phyloP scores from a whole-genome alignment of 352 stramenopile species.

The Globisporangium okanoganense region DNA sequence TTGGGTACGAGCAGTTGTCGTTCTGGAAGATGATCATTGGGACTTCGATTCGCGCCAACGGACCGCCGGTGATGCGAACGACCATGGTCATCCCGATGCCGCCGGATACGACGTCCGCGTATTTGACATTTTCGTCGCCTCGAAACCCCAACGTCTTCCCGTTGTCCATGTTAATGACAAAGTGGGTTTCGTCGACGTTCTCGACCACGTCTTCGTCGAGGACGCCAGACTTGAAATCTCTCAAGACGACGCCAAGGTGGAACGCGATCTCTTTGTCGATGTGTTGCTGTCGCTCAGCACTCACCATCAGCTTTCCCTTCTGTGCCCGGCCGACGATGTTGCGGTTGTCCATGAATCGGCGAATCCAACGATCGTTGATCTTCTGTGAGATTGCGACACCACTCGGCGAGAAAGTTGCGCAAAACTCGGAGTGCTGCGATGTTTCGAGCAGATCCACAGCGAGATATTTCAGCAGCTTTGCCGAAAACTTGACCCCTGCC shows the following conservation, averaged over 20 bases:
- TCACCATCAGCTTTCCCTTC: neutral
- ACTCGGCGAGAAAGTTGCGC: neutral
- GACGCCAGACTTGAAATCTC: conserved; percentile 8
- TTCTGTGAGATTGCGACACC: neutral
- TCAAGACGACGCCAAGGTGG: conserved; percentile 11
- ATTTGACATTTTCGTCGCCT: conserved; percentile 3
- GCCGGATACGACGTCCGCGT: conserved; percentile 4
- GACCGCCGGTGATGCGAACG: neutral
- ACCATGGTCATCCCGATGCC: conserved; percentile 7
- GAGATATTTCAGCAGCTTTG: no score
- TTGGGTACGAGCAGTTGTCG: neutral
- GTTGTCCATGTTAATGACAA: conserved; percentile 18
- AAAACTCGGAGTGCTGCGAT: neutral
- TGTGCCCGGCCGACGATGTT: neutral
- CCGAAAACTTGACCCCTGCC: no score
- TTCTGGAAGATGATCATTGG: neutral
- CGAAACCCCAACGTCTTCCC: neutral
- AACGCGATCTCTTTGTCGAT: conserved; percentile 9
- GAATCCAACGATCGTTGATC: neutral
- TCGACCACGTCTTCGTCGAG: conserved; percentile 11
- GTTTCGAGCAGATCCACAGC: conserved; percentile 10
- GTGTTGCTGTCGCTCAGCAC: neutral
- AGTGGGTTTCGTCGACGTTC: conserved; percentile 22
- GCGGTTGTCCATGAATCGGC: neutral
- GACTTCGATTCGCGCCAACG: neutral